Base-by-base conservation (phyloP, 495 filamentous ascomycete genomes). In the Recurvomyces mirabilis region DNA sequence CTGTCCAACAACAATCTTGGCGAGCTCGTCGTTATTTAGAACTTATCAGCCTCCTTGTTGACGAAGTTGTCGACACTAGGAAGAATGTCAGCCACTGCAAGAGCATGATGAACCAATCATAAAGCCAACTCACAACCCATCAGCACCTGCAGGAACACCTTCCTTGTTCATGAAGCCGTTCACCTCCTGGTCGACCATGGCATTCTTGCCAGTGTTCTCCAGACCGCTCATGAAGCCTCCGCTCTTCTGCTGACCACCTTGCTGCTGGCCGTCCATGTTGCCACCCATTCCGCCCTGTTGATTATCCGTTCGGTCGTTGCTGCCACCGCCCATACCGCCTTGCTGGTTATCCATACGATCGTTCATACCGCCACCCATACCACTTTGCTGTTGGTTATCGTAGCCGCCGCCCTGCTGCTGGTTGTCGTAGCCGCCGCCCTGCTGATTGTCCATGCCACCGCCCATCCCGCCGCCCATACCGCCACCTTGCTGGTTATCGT, bases 101-200 rank as follows among this genome's bases (percentile, higher is more conserved):
- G n/a, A n/a, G n/a, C n/a, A n/a, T n/a, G n/a, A n/a, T n/a, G n/a
- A n/a, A n/a, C n/a, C n/a, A n/a, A n/a, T n/a, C n/a, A n/a, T n/a
- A n/a, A n/a, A n/a, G n/a, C n/a, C n/a, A n/a, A n/a, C n/a, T n/a
- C n/a, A n/a, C n/a, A n/a, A n/a, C n/a, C n/a, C n/a, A n/a, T n/a
- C n/a, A n/a, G n/a, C n/a, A n/a, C n/a, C n/a, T n/a, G n/a, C n/a
- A n/a, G 43, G 43, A 11, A 46, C 33, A 13, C 43, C 43, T 15
- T 46, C 43, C 34, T 46, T 47, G 45, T 6, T 41, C 24, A 41
- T 22, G 45, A 47, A 47, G 11, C n/a, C 13, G 37, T 47, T 41
- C 25, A 41, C 26, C 34, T 46, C 34, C 29, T 46, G 32, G 31
- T 46, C 34, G 17, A 46, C 23, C 32, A 29, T 33, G 5, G 2